Evolutionary conservation across 2,329 filamentous ascomycete genomes (phyloP).

Genomic region (Aureobasidium namibiae): DNA sequence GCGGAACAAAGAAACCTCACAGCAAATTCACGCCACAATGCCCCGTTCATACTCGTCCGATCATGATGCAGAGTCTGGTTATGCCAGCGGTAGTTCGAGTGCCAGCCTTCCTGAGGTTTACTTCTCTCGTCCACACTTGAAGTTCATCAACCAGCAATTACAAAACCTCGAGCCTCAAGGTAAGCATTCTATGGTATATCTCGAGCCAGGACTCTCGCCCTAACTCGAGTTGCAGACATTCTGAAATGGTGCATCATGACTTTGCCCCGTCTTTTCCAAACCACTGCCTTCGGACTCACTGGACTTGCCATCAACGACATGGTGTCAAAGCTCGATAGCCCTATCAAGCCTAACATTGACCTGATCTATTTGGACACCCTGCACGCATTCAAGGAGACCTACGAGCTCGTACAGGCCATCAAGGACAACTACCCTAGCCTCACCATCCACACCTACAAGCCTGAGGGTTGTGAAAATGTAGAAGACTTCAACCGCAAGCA

Average conservation of each 20-base stretch:
- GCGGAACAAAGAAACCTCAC: neutral
- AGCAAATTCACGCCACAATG: constrained; percentile 9
- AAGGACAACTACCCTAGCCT: constrained; percentile 68
- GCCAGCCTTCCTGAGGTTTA: constrained; percentile 64
- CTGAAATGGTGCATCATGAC: constrained; percentile 86
- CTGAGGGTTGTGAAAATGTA: constrained; percentile 62
- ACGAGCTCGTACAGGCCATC: constrained; percentile 54
- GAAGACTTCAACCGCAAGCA: constrained; percentile 75
- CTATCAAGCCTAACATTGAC: constrained; percentile 46
- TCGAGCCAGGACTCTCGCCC: neutral
- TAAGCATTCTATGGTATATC: constrained; percentile 26
- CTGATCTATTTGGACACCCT: constrained; percentile 49
- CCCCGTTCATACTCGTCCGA: constrained; percentile 20
- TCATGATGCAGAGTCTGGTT: constrained; percentile 66
- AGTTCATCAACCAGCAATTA: constrained; percentile 83
- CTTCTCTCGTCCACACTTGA: constrained; percentile 80
- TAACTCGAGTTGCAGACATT: constrained; percentile 51
- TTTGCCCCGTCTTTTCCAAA: constrained; percentile 70
- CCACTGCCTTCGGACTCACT: constrained; percentile 44
- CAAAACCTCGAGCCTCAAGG: constrained; percentile 76
- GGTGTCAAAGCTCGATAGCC: constrained; percentile 63
- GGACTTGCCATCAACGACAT: constrained; percentile 50
- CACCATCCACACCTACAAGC: constrained; percentile 83
- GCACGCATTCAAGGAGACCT: constrained; percentile 44
- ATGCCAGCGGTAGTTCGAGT: constrained; percentile 62